Conservation (phyloP, 1,139 yeast genomes). For the Pichia sp. region DNA sequence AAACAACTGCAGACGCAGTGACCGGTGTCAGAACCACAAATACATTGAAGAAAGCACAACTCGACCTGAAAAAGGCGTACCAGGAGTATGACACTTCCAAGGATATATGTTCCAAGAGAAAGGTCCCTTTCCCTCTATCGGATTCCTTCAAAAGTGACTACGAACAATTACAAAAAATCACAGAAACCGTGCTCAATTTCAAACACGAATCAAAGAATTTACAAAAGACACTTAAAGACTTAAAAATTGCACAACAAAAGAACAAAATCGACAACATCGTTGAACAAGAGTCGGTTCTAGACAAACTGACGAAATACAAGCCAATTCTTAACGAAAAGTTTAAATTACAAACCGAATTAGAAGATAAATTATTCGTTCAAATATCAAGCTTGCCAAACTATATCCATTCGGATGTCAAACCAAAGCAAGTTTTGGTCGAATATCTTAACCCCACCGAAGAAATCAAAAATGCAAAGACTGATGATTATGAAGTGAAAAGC, state of each 20-base stretch:
- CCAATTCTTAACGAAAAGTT: slow-evolving; percentile 28
- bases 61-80: slow-evolving; percentile 26
- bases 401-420: slow-evolving; percentile 51
- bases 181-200: slow-evolving; percentile 15
- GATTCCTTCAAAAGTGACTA: slow-evolving; percentile 19
- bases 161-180: slow-evolving; percentile 10
- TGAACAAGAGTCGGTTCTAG: slow-evolving; percentile 15
- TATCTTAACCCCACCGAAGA: slow-evolving; percentile 46
- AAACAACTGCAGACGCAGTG: neutral
- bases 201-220: slow-evolving; percentile 22
- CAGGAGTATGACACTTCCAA: slow-evolving; percentile 22
- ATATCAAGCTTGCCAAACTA: slow-evolving; percentile 70
- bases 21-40: slow-evolving; percentile 27
- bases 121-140: slow-evolving; percentile 25
- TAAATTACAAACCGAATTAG: slow-evolving; percentile 36
- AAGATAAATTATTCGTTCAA: slow-evolving; percentile 37
- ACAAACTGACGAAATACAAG: slow-evolving; percentile 22
- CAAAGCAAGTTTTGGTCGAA: slow-evolving; percentile 46
- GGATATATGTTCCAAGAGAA: slow-evolving; percentile 28
- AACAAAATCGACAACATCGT: slow-evolving; percentile 8
- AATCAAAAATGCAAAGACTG: slow-evolving; percentile 11
- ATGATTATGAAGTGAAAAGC: slow-evolving; percentile 17
- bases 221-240: slow-evolving; percentile 19
- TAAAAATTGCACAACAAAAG: slow-evolving; percentile 21
- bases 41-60: slow-evolving; percentile 26